These are phyloP conservation scores for Sparassis latifolia DNA, from an alignment of 1,284 basidiomycete genomes.

Conservation along the genomic window DNA sequence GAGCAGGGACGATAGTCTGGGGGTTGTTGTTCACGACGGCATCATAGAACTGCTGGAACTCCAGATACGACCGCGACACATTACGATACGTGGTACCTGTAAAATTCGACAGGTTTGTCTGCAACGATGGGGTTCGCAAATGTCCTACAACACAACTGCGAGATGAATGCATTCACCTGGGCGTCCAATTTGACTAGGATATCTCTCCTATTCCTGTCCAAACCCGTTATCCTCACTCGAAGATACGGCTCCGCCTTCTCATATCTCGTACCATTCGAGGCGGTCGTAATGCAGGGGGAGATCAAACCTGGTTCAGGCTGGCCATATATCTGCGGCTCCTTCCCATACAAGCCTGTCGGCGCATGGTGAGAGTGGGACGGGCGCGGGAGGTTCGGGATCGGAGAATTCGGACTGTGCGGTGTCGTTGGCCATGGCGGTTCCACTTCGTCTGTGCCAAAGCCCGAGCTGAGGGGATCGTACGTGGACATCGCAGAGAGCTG, in stretches of 20 bases:
- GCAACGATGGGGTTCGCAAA: background rate
- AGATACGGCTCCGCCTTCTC: constrained; percentile 79
- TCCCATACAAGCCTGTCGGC: constrained; percentile 57
- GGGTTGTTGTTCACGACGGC: constrained; percentile 78
- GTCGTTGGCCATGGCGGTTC: constrained; percentile 38
- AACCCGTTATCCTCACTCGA: constrained; percentile 77
- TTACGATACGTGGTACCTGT: constrained; percentile 85
- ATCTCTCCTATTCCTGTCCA: constrained; percentile 91
- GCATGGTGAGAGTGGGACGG: constrained; percentile 34
- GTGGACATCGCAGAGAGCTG: constrained; percentile 18
- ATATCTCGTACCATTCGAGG: constrained; percentile 59
- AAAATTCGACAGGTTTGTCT: constrained; percentile 93
- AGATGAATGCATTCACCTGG: constrained; percentile 46
- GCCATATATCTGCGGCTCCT: constrained; percentile 77
- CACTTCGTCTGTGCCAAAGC: constrained; percentile 24
- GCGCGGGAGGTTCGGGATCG: constrained; percentile 34
- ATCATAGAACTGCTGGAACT: constrained; percentile 90
- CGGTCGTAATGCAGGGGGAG: constrained; percentile 58
- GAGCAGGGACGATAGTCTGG: constrained; percentile 87
- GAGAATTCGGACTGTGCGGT: constrained; percentile 33
- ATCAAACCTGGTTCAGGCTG: constrained; percentile 76
- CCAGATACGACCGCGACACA: constrained; percentile 84
- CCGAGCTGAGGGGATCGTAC: constrained; percentile 34
- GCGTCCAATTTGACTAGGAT: constrained; percentile 89
- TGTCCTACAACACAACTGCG: too few species aligned